Evolutionary conservation across 2,329 filamentous ascomycete genomes (phyloP).

Genomic region (Colletotrichum endophyticum): DNA sequence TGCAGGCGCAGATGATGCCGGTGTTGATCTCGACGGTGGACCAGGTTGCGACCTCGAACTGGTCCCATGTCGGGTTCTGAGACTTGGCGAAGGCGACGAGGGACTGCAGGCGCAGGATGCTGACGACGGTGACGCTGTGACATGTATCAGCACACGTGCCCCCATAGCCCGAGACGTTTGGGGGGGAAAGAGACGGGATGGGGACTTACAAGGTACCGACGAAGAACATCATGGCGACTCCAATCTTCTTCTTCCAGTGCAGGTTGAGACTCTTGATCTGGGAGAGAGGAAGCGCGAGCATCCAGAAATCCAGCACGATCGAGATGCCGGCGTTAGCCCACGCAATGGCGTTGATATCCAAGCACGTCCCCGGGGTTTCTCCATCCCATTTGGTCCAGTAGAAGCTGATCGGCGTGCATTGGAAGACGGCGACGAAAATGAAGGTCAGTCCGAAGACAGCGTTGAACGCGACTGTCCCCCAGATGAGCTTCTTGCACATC

Average conservation of each 20-base stretch:
- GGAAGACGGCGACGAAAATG: slow-evolving; percentile 48
- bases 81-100: slow-evolving; percentile 34
- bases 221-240: slow-evolving; percentile 55
- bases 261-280: slow-evolving; percentile 47
- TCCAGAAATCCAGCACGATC: slow-evolving; percentile 56
- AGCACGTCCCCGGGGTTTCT: slow-evolving; percentile 49
- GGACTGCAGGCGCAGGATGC: slow-evolving; percentile 38
- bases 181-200: no score
- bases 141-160: background rate
- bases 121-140: slow-evolving; percentile 40
- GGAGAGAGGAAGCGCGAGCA: slow-evolving; percentile 54
- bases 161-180: background rate
- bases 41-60: slow-evolving; percentile 36
- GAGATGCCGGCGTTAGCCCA: slow-evolving; percentile 59
- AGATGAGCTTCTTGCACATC: slow-evolving; percentile 43
- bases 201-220: slow-evolving; percentile 49
- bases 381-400: slow-evolving; percentile 61
- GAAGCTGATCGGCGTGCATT: slow-evolving; percentile 55
- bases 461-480: slow-evolving; percentile 45
- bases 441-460: slow-evolving; percentile 45
- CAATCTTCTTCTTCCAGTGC: slow-evolving; percentile 52
- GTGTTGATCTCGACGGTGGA: slow-evolving; percentile 43
- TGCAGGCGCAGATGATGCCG: slow-evolving; percentile 41
- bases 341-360: slow-evolving; percentile 51
- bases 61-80: slow-evolving; percentile 38